phyloP scores from a whole-genome alignment of 306 rosid species.

The Rubus parviflorus region DNA sequence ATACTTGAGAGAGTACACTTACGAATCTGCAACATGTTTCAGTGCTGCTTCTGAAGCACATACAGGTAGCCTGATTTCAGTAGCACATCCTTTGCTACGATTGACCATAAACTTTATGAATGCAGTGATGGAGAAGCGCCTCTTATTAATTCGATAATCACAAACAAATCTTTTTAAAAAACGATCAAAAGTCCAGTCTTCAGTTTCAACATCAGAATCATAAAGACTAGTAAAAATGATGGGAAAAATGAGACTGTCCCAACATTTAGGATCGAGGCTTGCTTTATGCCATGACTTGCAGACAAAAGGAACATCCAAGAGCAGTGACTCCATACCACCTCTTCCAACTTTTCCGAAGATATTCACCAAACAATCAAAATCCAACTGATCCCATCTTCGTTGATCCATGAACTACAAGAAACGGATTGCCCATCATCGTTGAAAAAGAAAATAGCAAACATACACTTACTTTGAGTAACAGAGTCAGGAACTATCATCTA shows the following conservation, averaged over 20 bases:
- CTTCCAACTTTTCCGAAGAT: conserved; percentile 3
- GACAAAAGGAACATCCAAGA: conserved; percentile 2
- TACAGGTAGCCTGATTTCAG: background rate
- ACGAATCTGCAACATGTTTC: background rate
- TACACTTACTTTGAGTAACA: background rate
- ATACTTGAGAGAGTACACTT: background rate
- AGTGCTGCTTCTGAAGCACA: background rate
- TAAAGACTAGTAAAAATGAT: background rate
- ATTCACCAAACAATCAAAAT: background rate
- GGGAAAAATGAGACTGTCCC: conserved; percentile 7
- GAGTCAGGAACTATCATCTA: background rate
- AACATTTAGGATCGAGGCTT: background rate
- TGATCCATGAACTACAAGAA: background rate
- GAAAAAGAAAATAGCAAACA: background rate
- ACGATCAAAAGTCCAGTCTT: background rate
- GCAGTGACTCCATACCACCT: background rate
- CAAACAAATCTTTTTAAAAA: background rate
- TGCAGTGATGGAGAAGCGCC: background rate
- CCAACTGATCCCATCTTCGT: background rate
- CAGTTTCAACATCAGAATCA: background rate
- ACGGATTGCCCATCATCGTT: background rate
- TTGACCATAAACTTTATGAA: background rate
- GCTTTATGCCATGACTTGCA: conserved; percentile 2
- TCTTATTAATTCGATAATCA: background rate
- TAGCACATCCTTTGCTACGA: background rate